A percentile compares a stretch with the other conserved stretches of the same genome.
These are phyloP conservation scores for Tolypocladium sp. DNA, from an alignment of 2,329 filamentous ascomycete species.

Conservation along the genomic window DNA sequence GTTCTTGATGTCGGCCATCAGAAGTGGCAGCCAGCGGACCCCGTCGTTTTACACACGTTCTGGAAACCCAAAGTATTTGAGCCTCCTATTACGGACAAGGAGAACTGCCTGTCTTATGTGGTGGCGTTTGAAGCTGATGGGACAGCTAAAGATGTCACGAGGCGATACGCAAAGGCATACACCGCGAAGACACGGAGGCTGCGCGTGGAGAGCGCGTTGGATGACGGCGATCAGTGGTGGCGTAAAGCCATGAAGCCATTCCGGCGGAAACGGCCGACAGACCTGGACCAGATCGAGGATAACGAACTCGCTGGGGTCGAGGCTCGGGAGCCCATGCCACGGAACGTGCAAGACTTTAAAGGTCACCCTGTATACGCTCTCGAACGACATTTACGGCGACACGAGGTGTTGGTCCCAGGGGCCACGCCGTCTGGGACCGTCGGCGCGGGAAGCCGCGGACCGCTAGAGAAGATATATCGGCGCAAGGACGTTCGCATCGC, in stretches of 20 bases:
- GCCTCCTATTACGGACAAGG: conserved; percentile 66
- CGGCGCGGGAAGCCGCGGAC: conserved; percentile 51
- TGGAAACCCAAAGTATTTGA: conserved; percentile 71
- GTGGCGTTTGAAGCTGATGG: conserved; percentile 78
- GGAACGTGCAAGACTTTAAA: conserved; percentile 80
- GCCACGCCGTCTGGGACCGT: conserved; percentile 69
- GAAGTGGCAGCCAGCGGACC: conserved; percentile 86
- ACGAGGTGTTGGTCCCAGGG: conserved; percentile 72
- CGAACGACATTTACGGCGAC: conserved; percentile 71
- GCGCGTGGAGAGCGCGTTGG: conserved; percentile 59
- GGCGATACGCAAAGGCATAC: conserved; percentile 78
- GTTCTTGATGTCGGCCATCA: conserved; percentile 77
- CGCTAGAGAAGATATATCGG: conserved; percentile 72
- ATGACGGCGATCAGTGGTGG: conserved; percentile 45
- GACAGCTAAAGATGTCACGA: conserved; percentile 74
- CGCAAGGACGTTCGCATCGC: conserved; percentile 72
- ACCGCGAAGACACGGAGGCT: conserved; percentile 79
- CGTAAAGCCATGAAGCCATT: conserved; percentile 40
- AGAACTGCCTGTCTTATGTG: conserved; percentile 75
- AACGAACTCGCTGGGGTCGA: conserved; percentile 63
- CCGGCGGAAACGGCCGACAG: conserved; percentile 30
- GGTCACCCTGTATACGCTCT: conserved; percentile 77
- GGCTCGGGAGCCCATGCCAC: conserved; percentile 73
- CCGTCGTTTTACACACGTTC: conserved; percentile 68
- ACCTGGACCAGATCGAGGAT: conserved; percentile 78